phyloP scores from a whole-genome alignment of 495 filamentous ascomycete species.

The Tuber borchii region DNA sequence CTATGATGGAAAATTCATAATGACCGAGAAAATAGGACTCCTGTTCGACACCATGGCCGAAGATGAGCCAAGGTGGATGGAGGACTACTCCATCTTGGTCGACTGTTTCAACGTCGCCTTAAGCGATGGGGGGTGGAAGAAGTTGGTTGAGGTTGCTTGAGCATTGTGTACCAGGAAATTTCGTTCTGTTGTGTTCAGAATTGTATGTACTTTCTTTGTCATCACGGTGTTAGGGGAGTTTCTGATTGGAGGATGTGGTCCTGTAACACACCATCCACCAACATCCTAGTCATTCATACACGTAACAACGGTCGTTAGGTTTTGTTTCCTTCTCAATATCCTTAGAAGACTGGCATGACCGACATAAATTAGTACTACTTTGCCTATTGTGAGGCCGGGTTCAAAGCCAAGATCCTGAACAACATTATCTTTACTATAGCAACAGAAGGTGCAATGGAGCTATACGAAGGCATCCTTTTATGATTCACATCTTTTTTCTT shows the following conservation, averaged over 20 bases:
- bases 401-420: slow-evolving; percentile 61
- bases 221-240: too few relatives aligned
- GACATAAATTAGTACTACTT: slow-evolving; percentile 55
- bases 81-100: slow-evolving; percentile 13
- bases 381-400: slow-evolving; percentile 65
- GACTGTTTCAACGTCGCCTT: slow-evolving; percentile 21
- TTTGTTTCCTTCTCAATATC: too few relatives aligned
- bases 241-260: too few relatives aligned
- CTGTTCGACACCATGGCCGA: slow-evolving; percentile 12
- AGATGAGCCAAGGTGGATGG: slow-evolving; percentile 17
- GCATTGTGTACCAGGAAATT: too few relatives aligned
- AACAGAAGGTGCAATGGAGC: slow-evolving; percentile 58
- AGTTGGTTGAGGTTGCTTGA: too few relatives aligned
- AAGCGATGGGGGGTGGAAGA: slow-evolving; percentile 11
- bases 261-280: too few relatives aligned
- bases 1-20: slow-evolving; percentile 18
- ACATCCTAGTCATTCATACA: too few relatives aligned
- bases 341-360: slow-evolving; percentile 28
- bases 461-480: slow-evolving; percentile 60
- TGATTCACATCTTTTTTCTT: slow-evolving; percentile 31
- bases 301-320: too few relatives aligned
- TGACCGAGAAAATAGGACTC: slow-evolving; percentile 8
- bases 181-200: too few relatives aligned
- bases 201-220: too few relatives aligned
- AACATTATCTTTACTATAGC: slow-evolving; percentile 64